Percentiles rank a stretch among this genome's conserved stretches.
phyloP scores from a whole-genome alignment of 305 asterid species.

The Salvia sclarea region DNA sequence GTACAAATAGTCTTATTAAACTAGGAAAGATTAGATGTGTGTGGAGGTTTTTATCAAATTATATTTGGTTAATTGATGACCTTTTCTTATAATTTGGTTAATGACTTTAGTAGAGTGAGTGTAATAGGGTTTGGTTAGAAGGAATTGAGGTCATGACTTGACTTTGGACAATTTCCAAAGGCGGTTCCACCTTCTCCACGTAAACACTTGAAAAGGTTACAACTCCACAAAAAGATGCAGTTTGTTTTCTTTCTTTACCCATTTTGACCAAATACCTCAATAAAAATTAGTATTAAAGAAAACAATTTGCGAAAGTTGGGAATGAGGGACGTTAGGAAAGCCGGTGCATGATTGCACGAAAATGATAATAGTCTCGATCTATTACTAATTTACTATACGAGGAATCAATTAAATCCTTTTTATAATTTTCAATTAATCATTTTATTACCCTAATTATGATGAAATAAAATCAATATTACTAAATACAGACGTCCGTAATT shows the following conservation, averaged over 20 bases:
- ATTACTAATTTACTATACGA: too few relatives aligned
- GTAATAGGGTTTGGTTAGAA: conserved; percentile 25
- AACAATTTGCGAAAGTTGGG: too few relatives aligned
- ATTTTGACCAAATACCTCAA: background rate
- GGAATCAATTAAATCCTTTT: too few relatives aligned
- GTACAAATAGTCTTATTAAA: background rate
- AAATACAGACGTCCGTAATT: too few relatives aligned
- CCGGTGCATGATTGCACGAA: too few relatives aligned
- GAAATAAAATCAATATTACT: too few relatives aligned
- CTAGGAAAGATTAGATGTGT: conserved; percentile 2
- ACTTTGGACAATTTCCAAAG: conserved; percentile 24
- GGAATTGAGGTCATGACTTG: conserved; percentile 20
- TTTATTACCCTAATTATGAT: too few relatives aligned
- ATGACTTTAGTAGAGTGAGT: conserved; percentile 13
- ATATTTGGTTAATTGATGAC: background rate
- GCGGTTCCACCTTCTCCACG: conserved; percentile 36
- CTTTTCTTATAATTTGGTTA: background rate
- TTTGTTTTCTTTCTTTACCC: background rate
- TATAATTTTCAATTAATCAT: too few relatives aligned
- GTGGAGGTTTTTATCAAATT: background rate
- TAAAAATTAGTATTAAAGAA: too few relatives aligned
- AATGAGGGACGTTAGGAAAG: too few relatives aligned
- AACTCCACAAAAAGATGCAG: background rate
- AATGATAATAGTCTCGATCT: too few relatives aligned
- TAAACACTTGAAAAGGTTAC: background rate